These are phyloP conservation scores for Orbilia quercus DNA, from an alignment of 2,329 filamentous ascomycete species.

Conservation along the genomic window DNA sequence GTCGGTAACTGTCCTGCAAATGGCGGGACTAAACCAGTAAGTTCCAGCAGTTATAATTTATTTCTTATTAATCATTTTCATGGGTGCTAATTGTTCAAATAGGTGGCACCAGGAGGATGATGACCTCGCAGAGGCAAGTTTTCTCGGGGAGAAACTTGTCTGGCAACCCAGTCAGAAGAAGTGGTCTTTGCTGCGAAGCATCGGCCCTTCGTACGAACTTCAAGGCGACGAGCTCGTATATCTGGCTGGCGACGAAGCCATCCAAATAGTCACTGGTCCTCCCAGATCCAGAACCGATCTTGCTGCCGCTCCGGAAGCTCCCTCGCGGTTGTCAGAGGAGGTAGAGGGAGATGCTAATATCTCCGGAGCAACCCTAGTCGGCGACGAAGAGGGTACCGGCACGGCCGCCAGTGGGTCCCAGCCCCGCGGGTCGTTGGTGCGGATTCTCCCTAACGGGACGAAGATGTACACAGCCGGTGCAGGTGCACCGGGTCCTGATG, in stretches of 20 bases:
- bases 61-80: too few relatives aligned
- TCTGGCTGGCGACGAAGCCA: neutral
- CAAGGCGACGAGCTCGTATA: neutral
- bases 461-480: constrained; percentile 21
- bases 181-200: neutral
- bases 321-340: constrained; percentile 4
- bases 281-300: neutral
- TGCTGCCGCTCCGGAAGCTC: constrained; percentile 1
- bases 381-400: constrained; percentile 10
- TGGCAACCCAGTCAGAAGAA: neutral
- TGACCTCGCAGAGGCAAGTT: neutral
- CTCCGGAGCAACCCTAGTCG: constrained; percentile 14
- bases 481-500: constrained; percentile 1
- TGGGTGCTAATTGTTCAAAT: neutral
- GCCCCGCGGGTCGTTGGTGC: constrained; percentile 12
- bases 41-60: too few relatives aligned
- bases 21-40: neutral
- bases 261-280: neutral
- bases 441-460: constrained; percentile 32
- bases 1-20: neutral
- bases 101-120: neutral
- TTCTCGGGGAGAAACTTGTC: neutral
- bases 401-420: constrained; percentile 2
- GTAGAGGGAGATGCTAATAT: constrained; percentile 2
- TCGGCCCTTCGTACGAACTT: constrained; percentile 3